phyloP scores from a whole-genome alignment of 768 basidiomycete species.

The Leccinum variicolor region DNA sequence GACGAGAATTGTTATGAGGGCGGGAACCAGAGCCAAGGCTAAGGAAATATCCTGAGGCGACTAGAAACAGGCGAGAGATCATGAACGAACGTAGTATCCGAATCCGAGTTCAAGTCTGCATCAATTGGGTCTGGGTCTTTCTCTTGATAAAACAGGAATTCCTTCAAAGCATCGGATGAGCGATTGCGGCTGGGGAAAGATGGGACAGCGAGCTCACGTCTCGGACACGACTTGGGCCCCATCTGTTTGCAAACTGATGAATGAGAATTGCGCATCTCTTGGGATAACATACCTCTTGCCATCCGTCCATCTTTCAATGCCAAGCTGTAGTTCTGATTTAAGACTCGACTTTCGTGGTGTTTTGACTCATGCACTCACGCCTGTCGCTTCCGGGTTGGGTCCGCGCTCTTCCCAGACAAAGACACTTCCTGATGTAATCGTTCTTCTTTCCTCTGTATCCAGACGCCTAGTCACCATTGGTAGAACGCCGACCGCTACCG shows the following conservation, averaged over 20 bases:
- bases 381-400: conserved; percentile 60
- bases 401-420: conserved; percentile 86
- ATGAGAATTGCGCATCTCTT: neutral
- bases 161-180: conserved; percentile 39
- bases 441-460: conserved; percentile 71
- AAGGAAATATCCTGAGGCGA: conserved; percentile 8
- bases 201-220: conserved; percentile 47
- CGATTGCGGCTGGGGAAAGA: neutral
- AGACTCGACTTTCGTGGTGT: conserved; percentile 2
- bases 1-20: conserved; percentile 21
- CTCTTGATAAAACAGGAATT: conserved; percentile 77
- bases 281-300: conserved; percentile 42
- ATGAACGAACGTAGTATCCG: conserved; percentile 44
- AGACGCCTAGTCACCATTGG: conserved; percentile 70
- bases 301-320: conserved; percentile 82
- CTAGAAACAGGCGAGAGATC: neutral
- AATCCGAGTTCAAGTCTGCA: conserved; percentile 47
- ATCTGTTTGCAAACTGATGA: conserved; percentile 34
- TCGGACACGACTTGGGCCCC: conserved; percentile 77
- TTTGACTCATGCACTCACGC: conserved; percentile 40
- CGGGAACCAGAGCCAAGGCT: conserved; percentile 31
- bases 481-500: conserved; percentile 52
- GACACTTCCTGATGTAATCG: conserved; percentile 67
- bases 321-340: conserved; percentile 42
- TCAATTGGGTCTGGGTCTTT: conserved; percentile 52